A percentile compares a stretch with the other conserved stretches of the same genome.
These are phyloP conservation scores for Xylaria hypoxylon DNA, from an alignment of 2,329 filamentous ascomycete genomes.

Conservation along the genomic window DNA sequence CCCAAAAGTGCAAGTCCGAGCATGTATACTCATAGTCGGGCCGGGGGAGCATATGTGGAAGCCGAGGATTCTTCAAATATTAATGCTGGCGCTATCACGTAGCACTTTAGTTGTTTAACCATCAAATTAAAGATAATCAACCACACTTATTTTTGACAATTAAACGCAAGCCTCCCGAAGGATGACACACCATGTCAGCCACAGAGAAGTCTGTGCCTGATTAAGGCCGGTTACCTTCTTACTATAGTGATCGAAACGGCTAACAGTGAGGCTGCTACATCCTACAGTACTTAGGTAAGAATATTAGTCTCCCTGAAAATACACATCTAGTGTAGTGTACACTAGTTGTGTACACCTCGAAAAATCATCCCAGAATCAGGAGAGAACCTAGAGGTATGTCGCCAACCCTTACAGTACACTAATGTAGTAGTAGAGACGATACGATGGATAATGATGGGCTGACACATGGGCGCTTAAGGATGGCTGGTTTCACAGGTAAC, in stretches of 20 bases:
- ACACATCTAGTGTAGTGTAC: neutral
- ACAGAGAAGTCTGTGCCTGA: slow-evolving; percentile 14
- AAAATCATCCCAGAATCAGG: too few species aligned
- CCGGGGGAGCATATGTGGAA: slow-evolving; percentile 23
- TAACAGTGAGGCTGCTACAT: neutral
- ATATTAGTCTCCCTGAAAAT: slow-evolving; percentile 8
- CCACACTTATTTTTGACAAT: neutral
- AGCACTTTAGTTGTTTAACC: slow-evolving; percentile 9
- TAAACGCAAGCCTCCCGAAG: neutral
- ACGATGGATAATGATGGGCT: slow-evolving; percentile 14
- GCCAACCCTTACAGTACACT: neutral
- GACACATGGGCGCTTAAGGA: slow-evolving; percentile 15
- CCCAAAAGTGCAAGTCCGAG: slow-evolving; percentile 36
- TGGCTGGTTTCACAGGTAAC: slow-evolving; percentile 6
- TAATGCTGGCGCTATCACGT: slow-evolving; percentile 16
- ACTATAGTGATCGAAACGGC: neutral
- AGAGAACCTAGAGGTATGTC: neutral
- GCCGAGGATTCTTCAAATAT: slow-evolving; percentile 30
- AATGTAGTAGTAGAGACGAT: neutral
- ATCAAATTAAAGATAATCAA: neutral
- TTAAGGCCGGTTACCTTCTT: neutral
- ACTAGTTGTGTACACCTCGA: neutral
- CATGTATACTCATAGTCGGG: neutral
- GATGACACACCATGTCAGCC: neutral
- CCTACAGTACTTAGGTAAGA: slow-evolving; percentile 1